Evolutionary conservation across 371 early-diverging fungal species (phyloP), one percentile per base, ranked within the genome.

Genomic region (Syncephalastrum racemosum): DNA sequence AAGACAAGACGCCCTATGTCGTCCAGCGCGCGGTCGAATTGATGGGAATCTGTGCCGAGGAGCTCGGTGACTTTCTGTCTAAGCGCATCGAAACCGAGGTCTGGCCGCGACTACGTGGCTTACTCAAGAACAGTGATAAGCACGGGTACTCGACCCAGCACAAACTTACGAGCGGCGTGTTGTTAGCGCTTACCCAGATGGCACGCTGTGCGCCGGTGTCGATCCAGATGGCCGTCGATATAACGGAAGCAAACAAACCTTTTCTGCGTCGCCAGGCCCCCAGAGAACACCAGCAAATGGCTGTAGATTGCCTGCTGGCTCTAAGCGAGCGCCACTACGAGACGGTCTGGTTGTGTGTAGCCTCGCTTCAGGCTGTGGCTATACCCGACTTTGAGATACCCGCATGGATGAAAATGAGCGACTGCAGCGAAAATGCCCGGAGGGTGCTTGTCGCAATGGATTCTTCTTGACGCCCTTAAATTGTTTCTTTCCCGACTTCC

Each of bases 1-100:
- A 63, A 15, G 85, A 86, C 56, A 10, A 60, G 16, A 71, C 82
- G 39, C 72, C 71, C 20, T 80, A 64, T 53, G 85, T 87, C 1
- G 72, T 76, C 5, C 58, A 77, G 22, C 69, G 79, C 23, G 83
- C 87, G 0, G 63, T 77, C 6, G 20, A 31, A 20, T 60, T 81
- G 1, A 58, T 78, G 2, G 65, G 68, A 39, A 54, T 54, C 16
- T 43, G 80, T 22, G 62, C 78, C 4, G 63, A 69, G 20, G 20
- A 56, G 3, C 65, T 72, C 1, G 74, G 71, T 3, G 84, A 81
- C 46, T 85, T 82, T 50, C 50, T 85, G 25, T 66, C 71, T 4
- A 58, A 62, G 14, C 74, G 83, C 39, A 67, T 86, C 19, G 58
- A 60, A 27, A 53, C 77, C 4, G 73, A 82, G 42, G 58, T 84